Evolutionary conservation across 2,329 filamentous ascomycete genomes (phyloP).

Genomic region (Bisporella sp.): DNA sequence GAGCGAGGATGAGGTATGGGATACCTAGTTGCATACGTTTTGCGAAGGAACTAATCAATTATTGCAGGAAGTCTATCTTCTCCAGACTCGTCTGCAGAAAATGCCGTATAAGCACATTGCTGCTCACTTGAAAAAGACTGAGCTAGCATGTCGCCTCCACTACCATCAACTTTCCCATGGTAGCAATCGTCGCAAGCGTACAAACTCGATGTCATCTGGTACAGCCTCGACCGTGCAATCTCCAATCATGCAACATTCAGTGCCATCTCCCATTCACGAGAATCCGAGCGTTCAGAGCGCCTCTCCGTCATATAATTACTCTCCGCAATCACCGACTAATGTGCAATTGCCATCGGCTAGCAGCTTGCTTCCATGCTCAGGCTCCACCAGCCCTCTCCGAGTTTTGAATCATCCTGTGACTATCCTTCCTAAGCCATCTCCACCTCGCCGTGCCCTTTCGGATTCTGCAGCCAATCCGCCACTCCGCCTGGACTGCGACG

Average conservation of each 20-base stretch:
- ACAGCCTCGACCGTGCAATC: conserved; percentile 43
- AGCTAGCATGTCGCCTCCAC: conserved; percentile 79
- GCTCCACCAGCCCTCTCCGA: conserved; percentile 42
- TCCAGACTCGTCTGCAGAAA: conserved; percentile 78
- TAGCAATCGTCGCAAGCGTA: conserved; percentile 72
- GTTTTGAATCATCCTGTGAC: conserved; percentile 41
- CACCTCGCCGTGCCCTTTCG: conserved; percentile 38
- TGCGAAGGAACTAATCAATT: not conserved
- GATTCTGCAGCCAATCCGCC: conserved; percentile 31
- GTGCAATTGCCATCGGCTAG: conserved; percentile 37
- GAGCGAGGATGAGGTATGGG: conserved; percentile 73
- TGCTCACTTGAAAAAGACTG: conserved; percentile 77
- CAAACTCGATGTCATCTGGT: conserved; percentile 61
- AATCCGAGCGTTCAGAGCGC: conserved; percentile 14
- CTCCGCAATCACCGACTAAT: conserved; percentile 24
- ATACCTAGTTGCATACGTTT: not conserved
- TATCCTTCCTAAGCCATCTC: conserved; percentile 59
- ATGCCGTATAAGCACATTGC: conserved; percentile 91
- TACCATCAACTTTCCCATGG: conserved; percentile 82
- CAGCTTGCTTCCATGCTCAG: conserved; percentile 42
- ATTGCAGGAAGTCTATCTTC: conserved; percentile 68
- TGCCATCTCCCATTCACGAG: conserved; percentile 45
- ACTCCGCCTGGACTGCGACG: conserved; percentile 53
- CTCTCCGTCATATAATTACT: conserved; percentile 31
- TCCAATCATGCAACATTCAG: conserved; percentile 37